Evolutionary conservation across 306 rosid species (phyloP).

Genomic region (Malus orientalis): DNA sequence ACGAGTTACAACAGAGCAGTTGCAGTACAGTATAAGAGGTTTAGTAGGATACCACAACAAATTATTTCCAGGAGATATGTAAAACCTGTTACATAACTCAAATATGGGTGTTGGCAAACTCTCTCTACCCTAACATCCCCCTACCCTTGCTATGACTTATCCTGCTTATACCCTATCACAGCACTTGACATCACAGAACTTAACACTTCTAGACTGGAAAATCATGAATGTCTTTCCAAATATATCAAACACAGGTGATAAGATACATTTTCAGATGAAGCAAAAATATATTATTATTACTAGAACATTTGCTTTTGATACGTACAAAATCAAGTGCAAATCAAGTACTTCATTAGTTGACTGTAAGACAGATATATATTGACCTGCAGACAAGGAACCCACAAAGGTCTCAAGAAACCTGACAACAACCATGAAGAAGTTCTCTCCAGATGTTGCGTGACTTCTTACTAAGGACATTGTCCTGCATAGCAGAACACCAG

Average conservation of each 20-base stretch:
- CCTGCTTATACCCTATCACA: background rate
- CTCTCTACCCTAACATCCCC: too few relatives aligned
- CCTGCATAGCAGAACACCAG: slow-evolving; percentile 34
- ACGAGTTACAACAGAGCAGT: background rate
- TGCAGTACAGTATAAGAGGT: too few relatives aligned
- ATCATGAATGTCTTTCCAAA: background rate
- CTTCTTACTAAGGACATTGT: slow-evolving; percentile 78
- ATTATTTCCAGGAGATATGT: too few relatives aligned
- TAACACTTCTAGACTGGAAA: background rate
- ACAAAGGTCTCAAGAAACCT: slow-evolving; percentile 97
- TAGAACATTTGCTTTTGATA: too few relatives aligned
- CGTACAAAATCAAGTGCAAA: background rate
- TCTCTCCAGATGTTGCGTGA: slow-evolving; percentile 55
- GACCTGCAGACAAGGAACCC: slow-evolving; percentile 97
- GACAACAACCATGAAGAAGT: slow-evolving; percentile 71
- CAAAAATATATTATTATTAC: background rate
- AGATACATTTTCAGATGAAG: background rate
- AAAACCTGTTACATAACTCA: too few relatives aligned
- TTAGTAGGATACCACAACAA: too few relatives aligned
- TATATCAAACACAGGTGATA: background rate
- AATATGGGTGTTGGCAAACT: too few relatives aligned
- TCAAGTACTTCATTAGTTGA: slow-evolving; percentile 5
- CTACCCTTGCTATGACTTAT: too few relatives aligned
- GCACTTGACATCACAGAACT: background rate
- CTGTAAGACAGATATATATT: slow-evolving; percentile 8